Percentiles rank a stretch among this genome's conserved stretches.
These are phyloP conservation scores for Heliosperma pusillum DNA, from an alignment of 148 eudicot genomes.

Conservation along the genomic window DNA sequence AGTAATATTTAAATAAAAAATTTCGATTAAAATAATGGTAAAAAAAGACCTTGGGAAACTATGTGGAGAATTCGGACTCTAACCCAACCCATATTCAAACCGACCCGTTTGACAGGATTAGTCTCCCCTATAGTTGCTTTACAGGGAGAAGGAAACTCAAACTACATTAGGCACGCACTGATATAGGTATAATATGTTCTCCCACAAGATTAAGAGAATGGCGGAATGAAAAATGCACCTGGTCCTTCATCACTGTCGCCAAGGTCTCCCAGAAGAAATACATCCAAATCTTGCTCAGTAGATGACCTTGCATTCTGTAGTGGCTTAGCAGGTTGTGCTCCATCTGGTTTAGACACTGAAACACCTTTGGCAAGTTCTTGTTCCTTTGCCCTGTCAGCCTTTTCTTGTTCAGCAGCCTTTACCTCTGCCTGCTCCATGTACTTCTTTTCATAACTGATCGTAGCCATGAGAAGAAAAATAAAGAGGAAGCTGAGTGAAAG, in stretches of 20 bases:
- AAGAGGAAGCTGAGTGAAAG: conserved; percentile 1
- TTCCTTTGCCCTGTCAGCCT: conserved; percentile 52
- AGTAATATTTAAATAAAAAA: no score
- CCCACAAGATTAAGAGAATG: neutral
- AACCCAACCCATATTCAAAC: no score
- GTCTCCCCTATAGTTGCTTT: no score
- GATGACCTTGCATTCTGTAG: conserved; percentile 48
- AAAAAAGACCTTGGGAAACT: no score
- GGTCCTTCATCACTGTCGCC: conserved; percentile 83
- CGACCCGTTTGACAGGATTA: no score
- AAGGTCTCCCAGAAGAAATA: conserved; percentile 85
- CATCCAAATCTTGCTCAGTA: conserved; percentile 94
- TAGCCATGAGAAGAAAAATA: conserved; percentile 2
- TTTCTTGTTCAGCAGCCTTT: conserved; percentile 57
- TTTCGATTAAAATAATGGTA: no score
- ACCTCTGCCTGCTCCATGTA: conserved; percentile 59
- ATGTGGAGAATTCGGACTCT: no score
- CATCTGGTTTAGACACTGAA: conserved; percentile 43
- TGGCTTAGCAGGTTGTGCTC: conserved; percentile 36
- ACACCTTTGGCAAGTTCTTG: conserved; percentile 41
- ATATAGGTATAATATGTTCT: neutral
- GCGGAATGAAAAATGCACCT: conserved; percentile 41
- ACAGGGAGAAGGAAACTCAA: no score
- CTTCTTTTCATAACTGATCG: conserved; percentile 50
- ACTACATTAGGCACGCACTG: neutral